A percentile compares a stretch with the other conserved stretches of the same genome.
Conservation (phyloP, 2,329 filamentous ascomycete species). For the Penicillium sp. region DNA sequence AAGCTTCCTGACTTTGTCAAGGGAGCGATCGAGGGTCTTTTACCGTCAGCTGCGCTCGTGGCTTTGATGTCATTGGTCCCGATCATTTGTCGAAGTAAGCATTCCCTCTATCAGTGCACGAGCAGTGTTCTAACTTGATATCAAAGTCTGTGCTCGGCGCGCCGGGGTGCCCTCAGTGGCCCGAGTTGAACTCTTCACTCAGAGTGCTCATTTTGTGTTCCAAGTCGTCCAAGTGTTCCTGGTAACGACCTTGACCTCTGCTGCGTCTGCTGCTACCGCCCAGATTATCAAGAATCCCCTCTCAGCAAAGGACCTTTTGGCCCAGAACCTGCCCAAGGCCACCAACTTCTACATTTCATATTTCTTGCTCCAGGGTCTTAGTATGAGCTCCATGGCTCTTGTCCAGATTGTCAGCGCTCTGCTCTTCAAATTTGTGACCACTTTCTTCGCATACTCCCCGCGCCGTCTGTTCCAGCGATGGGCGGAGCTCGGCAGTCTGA, state of each 20-base stretch:
- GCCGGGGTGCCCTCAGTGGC: slow-evolving; percentile 78
- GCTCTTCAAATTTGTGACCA: slow-evolving; percentile 71
- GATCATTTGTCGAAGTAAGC: slow-evolving; percentile 72
- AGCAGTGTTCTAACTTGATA: slow-evolving; percentile 4
- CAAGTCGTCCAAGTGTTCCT: slow-evolving; percentile 86
- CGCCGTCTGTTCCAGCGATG: slow-evolving; percentile 75
- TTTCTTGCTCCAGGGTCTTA: slow-evolving; percentile 87
- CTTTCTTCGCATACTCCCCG: slow-evolving; percentile 69
- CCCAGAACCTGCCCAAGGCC: slow-evolving; percentile 75
- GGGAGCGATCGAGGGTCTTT: slow-evolving; percentile 78
- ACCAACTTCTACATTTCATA: slow-evolving; percentile 97
- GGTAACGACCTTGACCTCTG: slow-evolving; percentile 79
- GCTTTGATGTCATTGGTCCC: slow-evolving; percentile 86
- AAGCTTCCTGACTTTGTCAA: slow-evolving; percentile 69
- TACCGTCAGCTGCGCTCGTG: slow-evolving; percentile 77
- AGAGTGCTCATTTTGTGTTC: slow-evolving; percentile 79
- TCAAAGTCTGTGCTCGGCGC: slow-evolving; percentile 69
- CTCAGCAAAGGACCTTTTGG: slow-evolving; percentile 65
- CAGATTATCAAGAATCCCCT: slow-evolving; percentile 67
- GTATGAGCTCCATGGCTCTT: slow-evolving; percentile 70
- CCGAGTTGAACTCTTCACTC: slow-evolving; percentile 81
- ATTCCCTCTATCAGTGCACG: not conserved
- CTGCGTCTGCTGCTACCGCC: slow-evolving; percentile 70
- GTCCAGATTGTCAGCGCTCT: slow-evolving; percentile 73
- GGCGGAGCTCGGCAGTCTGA: slow-evolving; percentile 70